These are phyloP conservation scores for Withania somnifera DNA, from an alignment of 305 asterid species.

Conservation along the genomic window DNA sequence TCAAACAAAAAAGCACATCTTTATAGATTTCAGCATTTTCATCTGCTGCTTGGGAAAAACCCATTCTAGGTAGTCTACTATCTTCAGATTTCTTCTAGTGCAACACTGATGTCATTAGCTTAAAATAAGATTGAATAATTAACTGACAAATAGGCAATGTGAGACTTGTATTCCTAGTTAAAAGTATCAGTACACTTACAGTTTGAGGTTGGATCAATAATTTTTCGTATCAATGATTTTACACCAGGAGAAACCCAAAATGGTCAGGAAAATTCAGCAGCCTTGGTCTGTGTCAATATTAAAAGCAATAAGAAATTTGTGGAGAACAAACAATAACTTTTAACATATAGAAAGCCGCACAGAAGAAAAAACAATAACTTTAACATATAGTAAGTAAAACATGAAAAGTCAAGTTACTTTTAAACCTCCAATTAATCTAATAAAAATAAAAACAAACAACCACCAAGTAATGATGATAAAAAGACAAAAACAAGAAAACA, in stretches of 20 bases:
- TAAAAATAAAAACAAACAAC: not conserved
- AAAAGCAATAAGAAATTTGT: conserved; percentile 7
- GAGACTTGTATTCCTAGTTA: not conserved
- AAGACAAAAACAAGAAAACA: not conserved
- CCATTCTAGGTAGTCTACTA: not conserved
- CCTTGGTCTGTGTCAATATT: conserved; percentile 45
- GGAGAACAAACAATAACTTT: not conserved
- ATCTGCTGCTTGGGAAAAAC: not conserved
- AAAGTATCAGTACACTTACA: conserved; percentile 34
- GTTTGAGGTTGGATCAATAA: conserved; percentile 82
- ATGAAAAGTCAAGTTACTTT: not conserved
- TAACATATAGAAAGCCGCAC: not conserved
- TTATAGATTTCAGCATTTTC: not conserved
- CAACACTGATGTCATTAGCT: not conserved
- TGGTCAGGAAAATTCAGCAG: conserved; percentile 83
- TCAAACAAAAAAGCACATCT: not conserved
- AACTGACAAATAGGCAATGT: not conserved
- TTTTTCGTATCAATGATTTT: conserved; percentile 50
- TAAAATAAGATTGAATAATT: not conserved
- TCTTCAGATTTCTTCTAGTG: not conserved
- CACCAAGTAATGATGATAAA: not conserved
- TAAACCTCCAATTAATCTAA: not conserved
- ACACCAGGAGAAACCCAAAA: conserved; percentile 77
- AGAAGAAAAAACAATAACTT: not conserved
- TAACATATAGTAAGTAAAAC: not conserved